These are phyloP conservation scores for Psilocybe mexicana DNA, from an alignment of 1,284 basidiomycete species.

Conservation along the genomic window DNA sequence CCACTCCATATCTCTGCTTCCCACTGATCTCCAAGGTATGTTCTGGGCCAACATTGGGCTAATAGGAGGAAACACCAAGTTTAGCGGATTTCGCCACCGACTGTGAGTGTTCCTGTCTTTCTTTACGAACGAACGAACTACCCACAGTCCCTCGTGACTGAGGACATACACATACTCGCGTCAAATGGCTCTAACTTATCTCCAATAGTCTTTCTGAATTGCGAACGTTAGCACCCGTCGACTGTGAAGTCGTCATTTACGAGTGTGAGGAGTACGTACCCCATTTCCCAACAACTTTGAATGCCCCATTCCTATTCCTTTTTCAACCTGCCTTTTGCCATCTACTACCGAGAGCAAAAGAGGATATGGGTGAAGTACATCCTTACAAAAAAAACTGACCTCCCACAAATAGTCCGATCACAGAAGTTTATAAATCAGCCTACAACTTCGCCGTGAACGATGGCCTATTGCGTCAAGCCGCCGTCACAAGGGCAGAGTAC, in stretches of 20 bases:
- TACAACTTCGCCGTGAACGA: slow-evolving; percentile 56
- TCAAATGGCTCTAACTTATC: slow-evolving; percentile 7
- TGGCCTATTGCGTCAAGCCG: slow-evolving; percentile 45
- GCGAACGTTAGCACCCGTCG: slow-evolving; percentile 75
- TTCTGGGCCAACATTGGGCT: slow-evolving; percentile 94
- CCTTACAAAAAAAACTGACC: slow-evolving; percentile 2
- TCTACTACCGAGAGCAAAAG: neutral
- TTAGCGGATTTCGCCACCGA: slow-evolving; percentile 74
- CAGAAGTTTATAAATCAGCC: slow-evolving; percentile 73
- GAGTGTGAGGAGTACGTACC: slow-evolving; percentile 69
- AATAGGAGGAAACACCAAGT: slow-evolving; percentile 80
- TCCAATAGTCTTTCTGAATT: slow-evolving; percentile 62
- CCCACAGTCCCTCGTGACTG: neutral
- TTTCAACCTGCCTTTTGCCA: neutral
- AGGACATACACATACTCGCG: neutral
- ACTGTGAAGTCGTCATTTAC: slow-evolving; percentile 73
- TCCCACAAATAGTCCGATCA: slow-evolving; percentile 57
- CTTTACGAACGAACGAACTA: neutral
- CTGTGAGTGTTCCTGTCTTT: slow-evolving; percentile 51
- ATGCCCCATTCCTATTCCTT: neutral
- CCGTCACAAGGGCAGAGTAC: slow-evolving; percentile 81
- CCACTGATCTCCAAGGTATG: slow-evolving; percentile 81
- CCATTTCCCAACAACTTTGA: neutral
- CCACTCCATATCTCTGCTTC: slow-evolving; percentile 71
- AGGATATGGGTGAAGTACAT: neutral